Evolutionary conservation across 441 rosid species (phyloP).

Genomic region (Rhodomyrtus psidioides): DNA sequence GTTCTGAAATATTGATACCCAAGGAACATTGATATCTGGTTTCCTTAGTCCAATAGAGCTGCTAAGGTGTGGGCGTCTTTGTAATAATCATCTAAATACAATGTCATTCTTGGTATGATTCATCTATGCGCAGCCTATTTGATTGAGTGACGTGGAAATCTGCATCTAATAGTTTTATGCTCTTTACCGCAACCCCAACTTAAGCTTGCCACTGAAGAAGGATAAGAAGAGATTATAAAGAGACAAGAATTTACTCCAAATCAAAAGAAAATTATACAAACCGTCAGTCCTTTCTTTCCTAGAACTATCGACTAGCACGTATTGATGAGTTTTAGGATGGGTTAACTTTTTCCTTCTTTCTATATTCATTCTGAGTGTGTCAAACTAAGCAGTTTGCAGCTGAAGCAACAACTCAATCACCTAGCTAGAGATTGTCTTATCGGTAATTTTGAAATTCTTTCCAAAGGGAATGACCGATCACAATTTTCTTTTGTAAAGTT

Average conservation of each 20-base stretch:
- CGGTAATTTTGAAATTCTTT: not conserved
- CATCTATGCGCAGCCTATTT: not conserved
- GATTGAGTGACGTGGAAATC: not conserved
- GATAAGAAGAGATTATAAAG: not conserved
- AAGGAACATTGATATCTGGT: not conserved
- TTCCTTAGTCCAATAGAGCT: not conserved
- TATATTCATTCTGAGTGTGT: not conserved
- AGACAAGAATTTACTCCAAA: not conserved
- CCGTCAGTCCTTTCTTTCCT: not conserved
- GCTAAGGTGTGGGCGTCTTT: not conserved
- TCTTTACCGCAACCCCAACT: not conserved
- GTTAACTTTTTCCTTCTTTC: not conserved
- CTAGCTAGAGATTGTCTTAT: not conserved
- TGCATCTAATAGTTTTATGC: not conserved
- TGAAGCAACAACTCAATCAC: not conserved
- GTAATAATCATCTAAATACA: not conserved
- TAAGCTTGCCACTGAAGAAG: not conserved
- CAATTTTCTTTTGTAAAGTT: not conserved
- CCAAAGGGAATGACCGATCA: not conserved
- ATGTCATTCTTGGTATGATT: not conserved
- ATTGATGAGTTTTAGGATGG: not conserved
- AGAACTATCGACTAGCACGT: not conserved
- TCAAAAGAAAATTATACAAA: not conserved
- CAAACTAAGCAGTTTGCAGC: not conserved
- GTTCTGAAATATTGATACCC: not conserved